phyloP scores from a whole-genome alignment of 306 rosid genomes.

The Fragaria vesca region DNA sequence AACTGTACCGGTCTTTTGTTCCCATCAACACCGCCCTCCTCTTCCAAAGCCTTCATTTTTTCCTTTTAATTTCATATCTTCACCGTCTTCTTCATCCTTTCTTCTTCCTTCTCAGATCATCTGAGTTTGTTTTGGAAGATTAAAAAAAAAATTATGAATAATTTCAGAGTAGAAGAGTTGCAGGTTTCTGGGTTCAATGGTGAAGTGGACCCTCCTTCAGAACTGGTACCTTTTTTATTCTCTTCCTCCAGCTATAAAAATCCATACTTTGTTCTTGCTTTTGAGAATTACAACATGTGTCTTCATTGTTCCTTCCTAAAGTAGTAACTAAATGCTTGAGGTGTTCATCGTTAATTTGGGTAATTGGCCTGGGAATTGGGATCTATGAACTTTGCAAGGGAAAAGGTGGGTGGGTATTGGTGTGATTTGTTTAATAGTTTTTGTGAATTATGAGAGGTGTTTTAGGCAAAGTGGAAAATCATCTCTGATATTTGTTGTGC shows the following conservation, averaged over 20 bases:
- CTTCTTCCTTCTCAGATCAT: background rate
- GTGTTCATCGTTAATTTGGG: background rate
- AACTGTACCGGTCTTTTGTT: conserved; percentile 50
- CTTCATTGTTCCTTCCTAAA: background rate
- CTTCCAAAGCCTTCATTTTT: background rate
- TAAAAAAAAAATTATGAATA: conserved; percentile 16
- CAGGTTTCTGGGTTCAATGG: conserved; percentile 14
- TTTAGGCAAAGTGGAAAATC: background rate
- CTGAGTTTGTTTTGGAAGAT: background rate
- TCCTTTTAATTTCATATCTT: background rate
- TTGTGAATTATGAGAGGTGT: background rate
- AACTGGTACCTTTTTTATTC: conserved; percentile 13
- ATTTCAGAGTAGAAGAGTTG: conserved; percentile 22
- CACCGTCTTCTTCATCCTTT: background rate
- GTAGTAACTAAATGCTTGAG: background rate
- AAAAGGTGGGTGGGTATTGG: background rate
- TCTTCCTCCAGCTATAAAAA: background rate
- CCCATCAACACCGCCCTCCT: conserved; percentile 23
- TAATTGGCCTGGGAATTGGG: conserved; percentile 1
- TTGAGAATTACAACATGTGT: background rate
- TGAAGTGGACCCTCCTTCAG: conserved; percentile 19
- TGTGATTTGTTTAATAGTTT: background rate
- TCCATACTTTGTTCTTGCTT: background rate
- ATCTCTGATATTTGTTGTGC: background rate
- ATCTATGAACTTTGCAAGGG: conserved; percentile 8